Evolutionary conservation across 2,329 filamentous ascomycete species (phyloP).

Genomic region (Claviceps sp.): DNA sequence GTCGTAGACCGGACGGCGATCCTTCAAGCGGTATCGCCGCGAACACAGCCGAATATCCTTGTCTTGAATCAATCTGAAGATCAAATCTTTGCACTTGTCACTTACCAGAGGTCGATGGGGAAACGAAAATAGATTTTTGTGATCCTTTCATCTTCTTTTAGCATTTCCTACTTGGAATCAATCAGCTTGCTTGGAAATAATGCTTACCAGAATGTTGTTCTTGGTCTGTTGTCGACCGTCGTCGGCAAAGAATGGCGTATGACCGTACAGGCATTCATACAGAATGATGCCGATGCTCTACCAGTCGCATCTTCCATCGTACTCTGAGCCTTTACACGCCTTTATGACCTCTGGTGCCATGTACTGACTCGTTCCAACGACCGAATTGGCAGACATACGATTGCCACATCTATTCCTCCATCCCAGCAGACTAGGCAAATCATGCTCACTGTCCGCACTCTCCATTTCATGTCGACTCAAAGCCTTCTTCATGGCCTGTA

Average conservation of each 20-base stretch:
- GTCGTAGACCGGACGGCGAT: conserved; percentile 23
- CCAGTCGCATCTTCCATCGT: conserved; percentile 92
- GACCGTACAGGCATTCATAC: conserved; percentile 87
- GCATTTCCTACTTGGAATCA: neutral
- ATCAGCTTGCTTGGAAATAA: neutral
- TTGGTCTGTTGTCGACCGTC: conserved; percentile 72
- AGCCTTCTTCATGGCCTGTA: conserved; percentile 17
- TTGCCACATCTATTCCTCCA: conserved; percentile 59
- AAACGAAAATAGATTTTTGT: conserved; percentile 57
- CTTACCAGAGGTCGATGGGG: conserved; percentile 54
- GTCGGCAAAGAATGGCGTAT: conserved; percentile 77
- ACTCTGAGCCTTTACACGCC: conserved; percentile 27
- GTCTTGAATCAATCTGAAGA: conserved; percentile 58
- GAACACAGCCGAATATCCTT: conserved; percentile 67
- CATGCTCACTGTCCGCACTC: conserved; percentile 12
- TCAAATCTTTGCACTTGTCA: conserved; percentile 61
- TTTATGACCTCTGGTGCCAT: conserved; percentile 94
- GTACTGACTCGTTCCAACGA: conserved; percentile 93
- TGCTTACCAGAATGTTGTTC: conserved; percentile 60
- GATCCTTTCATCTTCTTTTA: conserved; percentile 36
- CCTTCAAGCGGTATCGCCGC: conserved; percentile 56
- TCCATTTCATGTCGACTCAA: conserved; percentile 22
- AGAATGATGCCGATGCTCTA: conserved; percentile 94
- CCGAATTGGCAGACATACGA: conserved; percentile 63
- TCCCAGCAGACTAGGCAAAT: conserved; percentile 37